Base-by-base conservation (phyloP, 805 yeast genomes). In the Wickerhamiella nectarea region DNA sequence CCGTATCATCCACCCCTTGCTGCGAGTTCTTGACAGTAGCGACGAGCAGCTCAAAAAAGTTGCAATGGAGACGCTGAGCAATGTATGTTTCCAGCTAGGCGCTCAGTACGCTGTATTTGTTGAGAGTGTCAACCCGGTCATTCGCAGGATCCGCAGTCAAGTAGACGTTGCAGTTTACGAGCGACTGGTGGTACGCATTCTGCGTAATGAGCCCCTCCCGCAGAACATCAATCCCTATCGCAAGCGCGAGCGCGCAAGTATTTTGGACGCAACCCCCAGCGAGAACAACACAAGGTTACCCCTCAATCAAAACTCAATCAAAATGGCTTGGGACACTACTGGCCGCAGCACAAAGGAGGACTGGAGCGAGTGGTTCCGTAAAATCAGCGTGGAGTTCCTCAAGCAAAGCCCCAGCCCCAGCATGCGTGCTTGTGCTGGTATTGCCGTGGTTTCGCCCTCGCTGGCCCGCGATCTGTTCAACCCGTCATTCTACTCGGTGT, bases 321-420 rank as follows among this genome's bases (percentile, higher is more conserved):
- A 83, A 54, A 74, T 75, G 36, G 84, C 87, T 1, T 91, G 98
- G 97, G 95, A 86, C 52, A 80, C 94, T 21, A 74, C 82, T 19
- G 89, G 84, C 51, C 75, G 89, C 50, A 73, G 93, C 42, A 84
- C 96, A 0, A 78, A 78, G 52, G 97, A 87, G 53, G 98, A 91
- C 52, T 91, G 98, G 98, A 89, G 82, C 53, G 97, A 91, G 56
- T 91, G 99, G 99, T 76, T 86, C 50, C 74, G 94, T 47, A 69
- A 91, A 46, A 67, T 91, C 38, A 78, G 91, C 52, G 80, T 85
- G 42, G 95, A 86, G 56, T 61, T 91, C 26, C 65, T 91, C 50
- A 84, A 82, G 53, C 95, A 87, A 57, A 83, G 95, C 28, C 95
- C 99, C 2, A 84, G 95, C 0, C 94, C 83, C 54, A 93, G 96